Evolutionary conservation across 345 rosid species (phyloP).

Genomic region (Dovyalis caffra): DNA sequence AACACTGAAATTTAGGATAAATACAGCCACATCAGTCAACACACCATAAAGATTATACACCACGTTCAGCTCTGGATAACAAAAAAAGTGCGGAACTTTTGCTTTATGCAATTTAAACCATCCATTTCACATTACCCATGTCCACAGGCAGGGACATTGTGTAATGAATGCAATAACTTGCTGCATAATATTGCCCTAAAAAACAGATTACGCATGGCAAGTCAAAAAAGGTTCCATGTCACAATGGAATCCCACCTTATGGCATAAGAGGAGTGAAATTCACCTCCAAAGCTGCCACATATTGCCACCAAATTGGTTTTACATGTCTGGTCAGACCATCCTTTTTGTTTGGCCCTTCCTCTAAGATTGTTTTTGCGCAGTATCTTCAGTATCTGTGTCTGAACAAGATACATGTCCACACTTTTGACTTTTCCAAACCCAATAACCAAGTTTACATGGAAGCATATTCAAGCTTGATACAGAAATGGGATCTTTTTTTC

Average conservation of each 20-base stretch:
- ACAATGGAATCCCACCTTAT: background rate
- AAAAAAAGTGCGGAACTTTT: background rate
- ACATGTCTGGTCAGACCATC: background rate
- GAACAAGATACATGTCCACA: background rate
- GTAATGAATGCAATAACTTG: background rate
- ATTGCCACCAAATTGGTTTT: background rate
- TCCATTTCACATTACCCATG: background rate
- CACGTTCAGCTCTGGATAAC: background rate
- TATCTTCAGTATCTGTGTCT: background rate
- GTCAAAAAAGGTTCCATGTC: background rate
- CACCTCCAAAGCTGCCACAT: background rate
- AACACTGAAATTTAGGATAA: background rate
- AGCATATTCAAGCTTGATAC: background rate
- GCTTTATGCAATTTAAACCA: background rate
- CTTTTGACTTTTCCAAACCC: background rate
- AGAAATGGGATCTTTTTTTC: background rate
- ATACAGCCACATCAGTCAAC: background rate
- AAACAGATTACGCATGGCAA: background rate
- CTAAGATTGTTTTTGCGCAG: background rate
- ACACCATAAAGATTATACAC: background rate
- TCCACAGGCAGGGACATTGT: background rate
- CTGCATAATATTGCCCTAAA: background rate
- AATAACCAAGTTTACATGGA: background rate
- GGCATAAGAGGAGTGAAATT: background rate
- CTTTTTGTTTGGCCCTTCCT: background rate